A percentile compares a stretch with the other conserved stretches of the same genome.
phyloP scores from a whole-genome alignment of 495 filamentous ascomycete species.

The Pyrenula aspistea region DNA sequence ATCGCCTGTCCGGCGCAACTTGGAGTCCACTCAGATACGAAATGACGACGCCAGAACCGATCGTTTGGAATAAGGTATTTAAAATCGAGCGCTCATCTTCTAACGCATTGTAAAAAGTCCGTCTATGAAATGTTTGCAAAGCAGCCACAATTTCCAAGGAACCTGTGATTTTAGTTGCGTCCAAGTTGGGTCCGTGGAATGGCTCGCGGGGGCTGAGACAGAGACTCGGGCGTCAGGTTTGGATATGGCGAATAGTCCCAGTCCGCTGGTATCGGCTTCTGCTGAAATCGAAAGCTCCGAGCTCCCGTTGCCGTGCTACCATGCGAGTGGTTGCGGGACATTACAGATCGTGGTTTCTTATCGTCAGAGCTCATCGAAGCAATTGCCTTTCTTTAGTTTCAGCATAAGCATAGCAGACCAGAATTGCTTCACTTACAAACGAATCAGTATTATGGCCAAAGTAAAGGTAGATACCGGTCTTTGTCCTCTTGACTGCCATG shows the following conservation, averaged over 20 bases:
- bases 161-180: too few species aligned
- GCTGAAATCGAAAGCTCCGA: constrained; percentile 11
- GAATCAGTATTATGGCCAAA: constrained; percentile 92
- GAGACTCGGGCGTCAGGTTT: too few species aligned
- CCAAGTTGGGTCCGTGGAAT: too few species aligned
- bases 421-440: constrained; percentile 39
- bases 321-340: constrained; percentile 53
- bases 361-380: constrained; percentile 78
- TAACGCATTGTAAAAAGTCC: too few species aligned
- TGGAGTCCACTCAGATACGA: too few species aligned
- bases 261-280: neutral
- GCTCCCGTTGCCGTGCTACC: constrained; percentile 31
- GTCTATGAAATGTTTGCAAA: too few species aligned
- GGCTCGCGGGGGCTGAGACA: too few species aligned
- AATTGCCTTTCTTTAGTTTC: constrained; percentile 41
- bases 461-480: constrained; percentile 59
- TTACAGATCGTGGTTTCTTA: constrained; percentile 56
- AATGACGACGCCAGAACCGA: too few species aligned
- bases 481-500: constrained; percentile 68
- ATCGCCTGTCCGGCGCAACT: too few species aligned
- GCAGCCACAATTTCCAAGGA: too few species aligned
- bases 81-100: too few species aligned
- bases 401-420: neutral
- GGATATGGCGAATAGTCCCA: neutral
- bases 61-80: too few species aligned